A percentile compares a stretch with the other conserved stretches of the same genome.
phyloP scores from a whole-genome alignment of 1,139 yeast genomes.

The Blastobotrys serpentis region DNA sequence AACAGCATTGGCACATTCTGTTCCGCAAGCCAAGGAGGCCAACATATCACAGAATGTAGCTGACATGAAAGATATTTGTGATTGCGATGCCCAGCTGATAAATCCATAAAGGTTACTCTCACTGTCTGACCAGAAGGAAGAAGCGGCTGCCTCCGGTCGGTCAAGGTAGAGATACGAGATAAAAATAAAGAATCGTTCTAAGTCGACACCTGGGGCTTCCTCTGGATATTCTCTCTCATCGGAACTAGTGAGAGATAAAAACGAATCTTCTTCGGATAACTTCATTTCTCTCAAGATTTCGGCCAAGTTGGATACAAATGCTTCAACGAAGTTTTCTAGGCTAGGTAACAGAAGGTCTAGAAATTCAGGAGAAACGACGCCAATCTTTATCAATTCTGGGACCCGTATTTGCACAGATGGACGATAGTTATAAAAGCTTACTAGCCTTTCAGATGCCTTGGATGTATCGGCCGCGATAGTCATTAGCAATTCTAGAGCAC shows the following conservation, averaged over 20 bases:
- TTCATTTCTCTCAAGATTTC: constrained; percentile 76
- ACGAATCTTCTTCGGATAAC: constrained; percentile 81
- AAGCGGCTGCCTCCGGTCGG: constrained; percentile 55
- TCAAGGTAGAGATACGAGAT: constrained; percentile 67
- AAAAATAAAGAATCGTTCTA: constrained; percentile 82
- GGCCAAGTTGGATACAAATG: constrained; percentile 71
- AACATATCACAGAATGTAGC: constrained; percentile 80
- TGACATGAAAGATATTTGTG: constrained; percentile 79
- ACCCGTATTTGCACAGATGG: constrained; percentile 59
- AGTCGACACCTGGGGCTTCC: constrained; percentile 64
- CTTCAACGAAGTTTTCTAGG: constrained; percentile 49
- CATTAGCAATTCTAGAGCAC: constrained; percentile 79
- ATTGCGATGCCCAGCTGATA: constrained; percentile 81
- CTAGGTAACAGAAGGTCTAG: constrained; percentile 22
- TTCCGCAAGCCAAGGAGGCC: constrained; percentile 69
- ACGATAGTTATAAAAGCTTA: constrained; percentile 53
- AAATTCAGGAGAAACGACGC: constrained; percentile 26
- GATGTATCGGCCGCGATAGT: constrained; percentile 70
- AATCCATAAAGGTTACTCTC: constrained; percentile 69
- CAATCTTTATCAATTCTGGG: constrained; percentile 24
- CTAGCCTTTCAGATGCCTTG: constrained; percentile 35
- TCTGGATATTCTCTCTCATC: constrained; percentile 28
- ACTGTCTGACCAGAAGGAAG: constrained; percentile 69
- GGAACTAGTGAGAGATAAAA: constrained; percentile 47
- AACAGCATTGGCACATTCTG: constrained; percentile 50